Conservation (phyloP, 495 filamentous ascomycete species). For the Tuber umbilicatum region DNA sequence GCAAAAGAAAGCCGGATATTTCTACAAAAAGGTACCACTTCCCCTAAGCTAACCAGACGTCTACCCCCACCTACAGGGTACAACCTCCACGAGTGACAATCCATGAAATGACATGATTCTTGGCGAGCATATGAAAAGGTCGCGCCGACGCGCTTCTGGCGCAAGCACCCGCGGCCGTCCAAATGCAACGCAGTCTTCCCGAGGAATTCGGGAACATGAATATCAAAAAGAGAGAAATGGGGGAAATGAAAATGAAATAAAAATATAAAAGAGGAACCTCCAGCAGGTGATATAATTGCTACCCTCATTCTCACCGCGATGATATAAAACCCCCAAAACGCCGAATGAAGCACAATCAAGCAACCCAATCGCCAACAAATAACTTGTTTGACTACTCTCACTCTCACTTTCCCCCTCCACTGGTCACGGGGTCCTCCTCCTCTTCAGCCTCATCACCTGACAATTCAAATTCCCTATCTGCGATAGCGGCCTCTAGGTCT, state of each 20-base stretch:
- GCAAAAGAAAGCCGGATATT: neutral
- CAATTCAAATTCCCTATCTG: constrained; percentile 5
- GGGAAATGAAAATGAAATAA: neutral
- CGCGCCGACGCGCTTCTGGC: neutral
- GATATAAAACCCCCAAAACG: constrained; percentile 2
- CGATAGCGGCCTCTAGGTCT: constrained; percentile 52
- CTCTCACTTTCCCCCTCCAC: constrained; percentile 49
- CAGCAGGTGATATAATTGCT: neutral
- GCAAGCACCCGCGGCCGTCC: neutral
- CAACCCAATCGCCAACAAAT: neutral
- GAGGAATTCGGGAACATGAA: neutral
- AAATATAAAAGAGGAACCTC: neutral
- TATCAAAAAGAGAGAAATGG: neutral
- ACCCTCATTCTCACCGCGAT: neutral
- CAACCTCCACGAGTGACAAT: neutral
- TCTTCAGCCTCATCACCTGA: constrained; percentile 50
- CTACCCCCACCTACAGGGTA: neutral
- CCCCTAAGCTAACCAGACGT: neutral
- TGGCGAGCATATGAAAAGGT: neutral
- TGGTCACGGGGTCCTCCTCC: constrained; percentile 54
- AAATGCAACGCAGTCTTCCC: neutral
- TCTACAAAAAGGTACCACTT: neutral
- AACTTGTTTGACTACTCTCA: neutral
- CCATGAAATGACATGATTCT: neutral
- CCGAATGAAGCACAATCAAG: neutral